A percentile compares a stretch with the other conserved stretches of the same genome.
phyloP scores from a whole-genome alignment of 106 monocot genomes.

The Cymbidium sinense region DNA sequence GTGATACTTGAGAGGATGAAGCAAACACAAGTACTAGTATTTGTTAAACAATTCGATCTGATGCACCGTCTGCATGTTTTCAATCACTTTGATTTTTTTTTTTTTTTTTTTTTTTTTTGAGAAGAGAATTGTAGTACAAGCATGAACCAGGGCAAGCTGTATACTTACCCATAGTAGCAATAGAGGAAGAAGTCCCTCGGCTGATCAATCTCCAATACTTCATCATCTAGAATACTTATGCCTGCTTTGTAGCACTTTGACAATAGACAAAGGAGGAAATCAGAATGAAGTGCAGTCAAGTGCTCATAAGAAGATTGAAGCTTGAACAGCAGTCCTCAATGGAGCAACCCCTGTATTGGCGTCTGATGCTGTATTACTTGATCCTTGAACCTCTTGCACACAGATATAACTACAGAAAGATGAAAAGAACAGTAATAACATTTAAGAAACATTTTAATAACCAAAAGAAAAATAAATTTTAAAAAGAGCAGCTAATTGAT shows the following conservation, averaged over 20 bases:
- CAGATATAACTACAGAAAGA: constrained; percentile 49
- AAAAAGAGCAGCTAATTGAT: neutral
- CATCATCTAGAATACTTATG: constrained; percentile 55
- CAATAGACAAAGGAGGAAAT: constrained; percentile 83
- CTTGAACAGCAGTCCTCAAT: constrained; percentile 71
- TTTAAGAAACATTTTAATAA: neutral
- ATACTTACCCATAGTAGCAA: constrained; percentile 88
- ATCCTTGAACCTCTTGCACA: constrained; percentile 88
- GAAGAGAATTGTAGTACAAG: neutral
- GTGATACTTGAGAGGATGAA: neutral
- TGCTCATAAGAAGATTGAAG: constrained; percentile 69
- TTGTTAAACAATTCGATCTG: neutral
- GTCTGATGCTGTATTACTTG: constrained; percentile 60
- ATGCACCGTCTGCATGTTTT: neutral
- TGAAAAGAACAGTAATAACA: neutral
- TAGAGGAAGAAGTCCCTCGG: constrained; percentile 93
- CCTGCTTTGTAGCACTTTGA: constrained; percentile 81
- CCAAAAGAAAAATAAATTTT: neutral
- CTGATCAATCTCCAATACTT: constrained; percentile 76
- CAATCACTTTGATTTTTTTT: neutral
- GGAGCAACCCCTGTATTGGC: constrained; percentile 72
- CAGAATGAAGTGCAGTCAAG: constrained; percentile 77
- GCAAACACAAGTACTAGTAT: neutral
- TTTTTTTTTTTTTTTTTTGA: too few species aligned
- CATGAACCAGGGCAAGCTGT: neutral